Percentiles rank a stretch among this genome's conserved stretches.
Conservation (phyloP, 1,284 basidiomycete genomes). For the Sphaerobolus stellatus region DNA sequence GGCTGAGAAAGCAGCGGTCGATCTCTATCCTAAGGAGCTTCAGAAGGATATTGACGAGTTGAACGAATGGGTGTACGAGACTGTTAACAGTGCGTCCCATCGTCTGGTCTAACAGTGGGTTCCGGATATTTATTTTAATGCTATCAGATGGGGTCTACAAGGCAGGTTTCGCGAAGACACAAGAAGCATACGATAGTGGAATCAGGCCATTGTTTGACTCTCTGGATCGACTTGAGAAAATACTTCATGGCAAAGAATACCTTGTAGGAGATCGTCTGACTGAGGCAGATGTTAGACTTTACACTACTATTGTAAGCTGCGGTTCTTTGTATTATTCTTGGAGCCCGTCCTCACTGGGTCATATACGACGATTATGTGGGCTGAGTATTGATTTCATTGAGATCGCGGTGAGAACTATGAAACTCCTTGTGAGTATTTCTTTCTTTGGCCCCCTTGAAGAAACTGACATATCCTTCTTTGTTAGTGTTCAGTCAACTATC, state of each 20-base stretch:
- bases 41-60: slow-evolving; percentile 53
- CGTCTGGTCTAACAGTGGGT: neutral
- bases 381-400: too few species aligned
- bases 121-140: neutral
- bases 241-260: slow-evolving; percentile 48
- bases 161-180: slow-evolving; percentile 53
- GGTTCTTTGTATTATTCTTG: too few species aligned
- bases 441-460: too few species aligned
- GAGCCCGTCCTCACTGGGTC: too few species aligned
- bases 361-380: too few species aligned
- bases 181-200: slow-evolving; percentile 50
- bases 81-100: slow-evolving; percentile 32
- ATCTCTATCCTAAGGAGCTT: slow-evolving; percentile 50
- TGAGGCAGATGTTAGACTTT: slow-evolving; percentile 55
- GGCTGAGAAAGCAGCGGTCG: slow-evolving; percentile 33
- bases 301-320: slow-evolving; percentile 52
- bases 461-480: too few species aligned
- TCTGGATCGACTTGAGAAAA: slow-evolving; percentile 47
- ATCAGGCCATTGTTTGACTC: slow-evolving; percentile 40
- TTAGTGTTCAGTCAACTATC: too few species aligned
- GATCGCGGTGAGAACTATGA: too few species aligned
- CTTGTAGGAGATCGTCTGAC: slow-evolving; percentile 51
- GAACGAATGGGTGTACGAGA: slow-evolving; percentile 52
- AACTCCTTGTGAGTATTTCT: too few species aligned
- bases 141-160: slow-evolving; percentile 41